Percentiles rank a stretch among this genome's conserved stretches.
phyloP scores from a whole-genome alignment of 306 rosid species.

The Gynostemma pentaphyllum region DNA sequence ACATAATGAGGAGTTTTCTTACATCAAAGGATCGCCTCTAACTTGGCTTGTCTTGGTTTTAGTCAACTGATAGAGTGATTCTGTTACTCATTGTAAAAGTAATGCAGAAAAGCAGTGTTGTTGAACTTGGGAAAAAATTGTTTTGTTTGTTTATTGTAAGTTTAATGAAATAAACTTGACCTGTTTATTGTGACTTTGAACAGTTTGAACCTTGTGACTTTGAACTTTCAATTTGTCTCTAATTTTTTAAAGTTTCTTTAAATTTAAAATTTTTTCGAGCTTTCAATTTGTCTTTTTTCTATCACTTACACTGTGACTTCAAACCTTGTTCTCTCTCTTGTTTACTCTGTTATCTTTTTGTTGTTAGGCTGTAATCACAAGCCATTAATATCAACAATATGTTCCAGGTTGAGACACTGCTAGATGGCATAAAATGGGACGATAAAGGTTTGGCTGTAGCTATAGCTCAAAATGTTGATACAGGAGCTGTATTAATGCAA shows the following conservation, averaged over 20 bases:
- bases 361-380: background rate
- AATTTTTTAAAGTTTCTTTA: background rate
- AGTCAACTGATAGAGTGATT: too few relatives aligned
- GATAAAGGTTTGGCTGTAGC: constrained; percentile 79
- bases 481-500: constrained; percentile 90
- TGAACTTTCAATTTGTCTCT: too few relatives aligned
- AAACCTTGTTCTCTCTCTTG: background rate
- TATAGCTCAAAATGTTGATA: constrained; percentile 83
- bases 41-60: too few relatives aligned
- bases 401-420: constrained; percentile 52
- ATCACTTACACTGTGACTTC: background rate
- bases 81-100: too few relatives aligned
- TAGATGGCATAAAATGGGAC: constrained; percentile 76
- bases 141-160: too few relatives aligned
- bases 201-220: too few relatives aligned
- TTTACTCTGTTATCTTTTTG: background rate
- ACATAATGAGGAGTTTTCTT: too few relatives aligned
- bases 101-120: too few relatives aligned
- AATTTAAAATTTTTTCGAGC: background rate
- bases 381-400: background rate
- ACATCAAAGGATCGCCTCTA: too few relatives aligned
- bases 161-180: too few relatives aligned
- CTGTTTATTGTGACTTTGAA: too few relatives aligned
- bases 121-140: too few relatives aligned
- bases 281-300: background rate